Evolutionary conservation across 495 filamentous ascomycete genomes (phyloP).

Genomic region (Parmelia sp.): DNA sequence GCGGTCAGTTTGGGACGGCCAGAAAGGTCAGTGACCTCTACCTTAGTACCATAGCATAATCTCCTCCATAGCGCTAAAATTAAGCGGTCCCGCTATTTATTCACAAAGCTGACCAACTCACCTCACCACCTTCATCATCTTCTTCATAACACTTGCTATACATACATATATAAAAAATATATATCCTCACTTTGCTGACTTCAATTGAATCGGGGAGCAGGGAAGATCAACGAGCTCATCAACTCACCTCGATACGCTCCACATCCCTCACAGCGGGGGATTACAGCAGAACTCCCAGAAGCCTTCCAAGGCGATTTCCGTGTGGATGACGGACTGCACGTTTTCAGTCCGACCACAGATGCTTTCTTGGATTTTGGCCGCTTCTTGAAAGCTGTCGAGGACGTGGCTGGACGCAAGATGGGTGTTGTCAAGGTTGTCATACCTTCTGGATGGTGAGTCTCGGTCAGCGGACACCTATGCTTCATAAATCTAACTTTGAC

Average conservation of each 20-base stretch:
- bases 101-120: too few species aligned
- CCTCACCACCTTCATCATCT: not conserved
- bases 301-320: not conserved
- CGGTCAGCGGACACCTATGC: not conserved
- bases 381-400: slow-evolving; percentile 4
- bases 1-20: not conserved
- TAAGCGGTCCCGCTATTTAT: not conserved
- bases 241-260: not conserved
- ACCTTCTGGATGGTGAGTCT: not conserved
- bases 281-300: not conserved
- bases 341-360: not conserved
- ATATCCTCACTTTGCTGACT: not conserved
- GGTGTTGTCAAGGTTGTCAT: slow-evolving; percentile 4
- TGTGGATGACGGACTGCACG: not conserved
- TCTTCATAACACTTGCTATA: not conserved
- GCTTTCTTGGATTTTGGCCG: not conserved
- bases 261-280: not conserved
- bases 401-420: not conserved
- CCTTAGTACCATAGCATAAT: not conserved
- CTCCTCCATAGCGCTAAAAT: not conserved
- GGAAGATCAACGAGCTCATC: not conserved
- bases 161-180: too few species aligned
- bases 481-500: not conserved
- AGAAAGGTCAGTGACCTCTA: not conserved
- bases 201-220: not conserved